Evolutionary conservation across 2,329 filamentous ascomycete genomes (phyloP), one percentile per base, ranked within the genome.

Genomic region (Balansia obtecta): DNA sequence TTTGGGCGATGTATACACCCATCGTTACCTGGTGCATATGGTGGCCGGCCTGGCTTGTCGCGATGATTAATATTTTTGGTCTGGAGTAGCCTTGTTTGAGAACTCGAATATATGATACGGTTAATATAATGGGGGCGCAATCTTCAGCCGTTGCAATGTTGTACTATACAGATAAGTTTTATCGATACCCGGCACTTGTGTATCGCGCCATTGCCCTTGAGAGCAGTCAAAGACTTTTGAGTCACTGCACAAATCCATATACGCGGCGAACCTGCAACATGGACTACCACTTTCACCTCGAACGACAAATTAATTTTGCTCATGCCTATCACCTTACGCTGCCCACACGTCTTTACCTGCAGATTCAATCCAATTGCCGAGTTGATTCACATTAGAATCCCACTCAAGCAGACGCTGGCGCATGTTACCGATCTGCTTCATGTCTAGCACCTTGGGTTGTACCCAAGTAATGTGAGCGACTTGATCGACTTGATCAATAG

Each of bases 401-500:
- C 93, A 98, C 62, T 98, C 91, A 65, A 85, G 83, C 63, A 98
- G 71, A 60, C 93, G 77, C 63, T 81, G 76, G 61, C 88, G 81
- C 91, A 98, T 96, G 62, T 83, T 87, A 61, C 86, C 87, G 60
- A 98, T 95, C 74, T 97, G 93, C 68, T 82, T 83, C 82, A 90
- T 88, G 67, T 97, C 93, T 58, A 98, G 72, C 33, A 98, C 90
- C 78, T 97, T 97, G 20, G 93, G 93, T 72, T 98, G 93, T 52
- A 98, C 93, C 93, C 93, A 98, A 62, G 91, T 91, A 69, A 98
- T 96, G 65, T 90, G 82, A 42, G 93, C 93, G 58, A 97, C 82
- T 68, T 90, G 85, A 45, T 88, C 88, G 33, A 98, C 93, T 71
- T 98, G 91, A 67, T 98, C 93, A 61, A 98, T 97, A 51, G 86